phyloP scores from a whole-genome alignment of 805 yeast genomes.

The Tanozyma kutaoensis region DNA sequence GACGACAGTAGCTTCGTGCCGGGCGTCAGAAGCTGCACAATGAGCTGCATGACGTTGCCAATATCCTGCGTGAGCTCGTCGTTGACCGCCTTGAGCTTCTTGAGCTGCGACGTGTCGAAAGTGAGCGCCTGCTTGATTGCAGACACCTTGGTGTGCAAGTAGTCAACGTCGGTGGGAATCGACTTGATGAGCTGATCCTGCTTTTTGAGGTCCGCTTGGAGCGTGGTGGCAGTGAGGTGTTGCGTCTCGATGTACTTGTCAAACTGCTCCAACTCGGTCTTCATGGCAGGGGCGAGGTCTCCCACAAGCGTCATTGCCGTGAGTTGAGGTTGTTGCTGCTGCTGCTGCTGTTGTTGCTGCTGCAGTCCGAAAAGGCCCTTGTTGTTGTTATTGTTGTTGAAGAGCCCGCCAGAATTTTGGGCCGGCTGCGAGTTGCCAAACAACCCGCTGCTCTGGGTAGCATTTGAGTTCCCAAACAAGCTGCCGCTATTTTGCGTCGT shows the following conservation, averaged over 20 bases:
- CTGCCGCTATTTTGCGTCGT: slow-evolving; percentile 4
- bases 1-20: slow-evolving; percentile 44
- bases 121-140: slow-evolving; percentile 53
- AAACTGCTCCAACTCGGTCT: slow-evolving; percentile 54
- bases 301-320: slow-evolving; percentile 67
- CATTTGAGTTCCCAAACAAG: slow-evolving; percentile 15
- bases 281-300: slow-evolving; percentile 60
- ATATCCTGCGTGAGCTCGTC: slow-evolving; percentile 34
- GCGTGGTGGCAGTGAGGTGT: slow-evolving; percentile 55
- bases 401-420: slow-evolving; percentile 1
- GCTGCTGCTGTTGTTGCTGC: slow-evolving; percentile 21
- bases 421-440: slow-evolving; percentile 1
- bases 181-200: slow-evolving; percentile 55
- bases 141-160: slow-evolving; percentile 44
- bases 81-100: slow-evolving; percentile 19
- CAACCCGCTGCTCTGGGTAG: slow-evolving; percentile 2
- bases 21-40: slow-evolving; percentile 36
- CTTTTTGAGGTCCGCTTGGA: slow-evolving; percentile 46
- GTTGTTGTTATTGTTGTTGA: slow-evolving; percentile 1
- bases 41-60: slow-evolving; percentile 38
- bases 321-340: slow-evolving; percentile 29
- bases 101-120: slow-evolving; percentile 28
- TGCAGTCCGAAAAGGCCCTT: slow-evolving; percentile 17
- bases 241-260: slow-evolving; percentile 65
- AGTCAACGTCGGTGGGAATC: slow-evolving; percentile 61